phyloP scores from a whole-genome alignment of 2,329 filamentous ascomycete species.

The Colletotrichum melonis region DNA sequence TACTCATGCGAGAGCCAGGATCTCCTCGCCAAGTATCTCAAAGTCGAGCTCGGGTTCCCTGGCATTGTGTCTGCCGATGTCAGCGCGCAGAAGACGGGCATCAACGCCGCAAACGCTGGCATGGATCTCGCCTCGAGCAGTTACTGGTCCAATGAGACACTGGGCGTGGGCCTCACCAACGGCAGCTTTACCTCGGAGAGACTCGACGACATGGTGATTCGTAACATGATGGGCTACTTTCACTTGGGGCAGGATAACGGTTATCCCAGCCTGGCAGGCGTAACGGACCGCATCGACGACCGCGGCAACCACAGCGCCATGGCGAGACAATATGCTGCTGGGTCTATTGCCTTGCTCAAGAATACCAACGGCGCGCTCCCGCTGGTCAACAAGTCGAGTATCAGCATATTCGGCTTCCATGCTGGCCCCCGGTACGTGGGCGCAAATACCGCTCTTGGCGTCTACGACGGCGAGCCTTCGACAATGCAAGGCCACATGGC shows the following conservation, averaged over 20 bases:
- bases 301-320: conserved; percentile 62
- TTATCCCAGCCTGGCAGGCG: conserved; percentile 64
- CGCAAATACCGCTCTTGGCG: conserved; percentile 70
- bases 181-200: conserved; percentile 66
- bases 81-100: conserved; percentile 37
- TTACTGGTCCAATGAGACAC: conserved; percentile 66
- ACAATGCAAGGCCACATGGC: conserved; percentile 57
- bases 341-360: conserved; percentile 77
- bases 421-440: conserved; percentile 55
- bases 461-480: conserved; percentile 57
- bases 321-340: conserved; percentile 59
- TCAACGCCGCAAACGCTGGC: conserved; percentile 43
- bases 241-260: conserved; percentile 64
- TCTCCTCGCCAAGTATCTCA: conserved; percentile 39
- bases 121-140: conserved; percentile 50
- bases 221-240: conserved; percentile 65
- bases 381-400: conserved; percentile 55
- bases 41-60: conserved; percentile 43
- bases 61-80: conserved; percentile 38
- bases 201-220: conserved; percentile 70
- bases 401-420: conserved; percentile 43
- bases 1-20: conserved; percentile 41
- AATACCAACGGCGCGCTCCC: conserved; percentile 75
- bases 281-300: conserved; percentile 69
- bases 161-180: conserved; percentile 68